These are phyloP conservation scores for Prototheca stagnorum DNA, from an alignment of 163 green algal genomes.

Conservation along the genomic window DNA sequence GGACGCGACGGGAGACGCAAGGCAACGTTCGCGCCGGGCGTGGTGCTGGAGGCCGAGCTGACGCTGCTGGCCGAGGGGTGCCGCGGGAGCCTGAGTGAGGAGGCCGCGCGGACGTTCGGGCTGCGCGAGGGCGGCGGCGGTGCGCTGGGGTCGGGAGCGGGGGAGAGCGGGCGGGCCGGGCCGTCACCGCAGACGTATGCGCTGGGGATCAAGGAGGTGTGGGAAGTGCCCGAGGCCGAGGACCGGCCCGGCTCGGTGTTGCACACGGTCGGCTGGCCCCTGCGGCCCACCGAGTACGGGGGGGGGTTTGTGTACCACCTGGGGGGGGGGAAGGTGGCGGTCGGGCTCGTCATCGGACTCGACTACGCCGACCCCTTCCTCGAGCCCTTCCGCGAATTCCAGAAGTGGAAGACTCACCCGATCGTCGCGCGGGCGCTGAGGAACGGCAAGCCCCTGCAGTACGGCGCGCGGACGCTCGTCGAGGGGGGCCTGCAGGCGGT, in stretches of 20 bases:
- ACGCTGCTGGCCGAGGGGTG: conserved; percentile 81
- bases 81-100: conserved; percentile 66
- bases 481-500: conserved; percentile 82
- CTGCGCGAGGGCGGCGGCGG: conserved; percentile 44
- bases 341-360: conserved; percentile 61
- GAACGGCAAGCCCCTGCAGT: conserved; percentile 70
- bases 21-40: conserved; percentile 42
- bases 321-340: conserved; percentile 30
- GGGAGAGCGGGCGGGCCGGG: too few species aligned
- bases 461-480: conserved; percentile 71
- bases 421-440: conserved; percentile 50
- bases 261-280: conserved; percentile 68
- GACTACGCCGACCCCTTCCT: conserved; percentile 85
- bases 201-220: conserved; percentile 86
- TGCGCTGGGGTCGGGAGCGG: too few species aligned
- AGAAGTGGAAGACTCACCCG: conserved; percentile 75
- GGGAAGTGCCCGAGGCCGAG: conserved; percentile 38
- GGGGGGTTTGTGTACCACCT: conserved; percentile 91
- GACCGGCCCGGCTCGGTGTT: conserved; percentile 40
- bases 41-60: conserved; percentile 51
- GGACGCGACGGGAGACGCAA: conserved; percentile 50
- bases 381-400: conserved; percentile 72
- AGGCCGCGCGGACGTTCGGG: conserved; percentile 43
- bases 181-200: conserved; percentile 83
- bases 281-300: conserved; percentile 56